Evolutionary conservation across 345 rosid species (phyloP), one percentile per base, ranked within the genome.

Genomic region (Triadica sebifera): DNA sequence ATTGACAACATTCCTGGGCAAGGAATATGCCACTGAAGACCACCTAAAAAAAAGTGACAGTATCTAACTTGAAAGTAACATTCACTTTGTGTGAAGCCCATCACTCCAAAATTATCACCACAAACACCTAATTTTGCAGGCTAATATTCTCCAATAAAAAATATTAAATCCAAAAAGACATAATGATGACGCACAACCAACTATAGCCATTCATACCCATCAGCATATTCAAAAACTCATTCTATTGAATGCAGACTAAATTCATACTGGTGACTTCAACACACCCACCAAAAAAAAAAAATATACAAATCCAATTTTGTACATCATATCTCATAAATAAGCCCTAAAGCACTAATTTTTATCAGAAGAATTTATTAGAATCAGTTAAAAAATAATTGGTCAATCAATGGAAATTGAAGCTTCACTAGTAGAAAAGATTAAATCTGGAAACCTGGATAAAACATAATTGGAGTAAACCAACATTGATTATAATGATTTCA

Each of bases 11-110:
- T 64, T 71, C 1, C 71, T 13, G 15, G 29, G 38, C 50, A 22
- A 64, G 51, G 59, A 77, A 71, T 65, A 65, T 71, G 80, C 72
- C 60, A 57, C 29, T 46, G 10, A 20, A 57, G 45, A 65, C 38
- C 65, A 47, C 12, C 63, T 16, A 73, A 37, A 43, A 55, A 0
- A 12, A 3, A 43, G 25, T 50, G 70, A 63, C 65, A 69, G 4
- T 52, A 58, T 69, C 69, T 24, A 22, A 60, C 64, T 47, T 58
- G 67, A 75, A 16, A 57, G 63, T 46, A 75, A 68, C 67, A 25
- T 24, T 38, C 74, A 50, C 64, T 24, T 38, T 76, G 69, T 63
- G 51, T 77, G 75, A 55, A 63, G 47, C 56, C 39, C 37, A 56
- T 70, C 20, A 56, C 43, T 38, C n/a, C 25, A 46, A 49, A 53